Percentiles rank a stretch among this genome's conserved stretches.
phyloP scores from a whole-genome alignment of 202 grass and related monocot species.

The Carex arenaria region DNA sequence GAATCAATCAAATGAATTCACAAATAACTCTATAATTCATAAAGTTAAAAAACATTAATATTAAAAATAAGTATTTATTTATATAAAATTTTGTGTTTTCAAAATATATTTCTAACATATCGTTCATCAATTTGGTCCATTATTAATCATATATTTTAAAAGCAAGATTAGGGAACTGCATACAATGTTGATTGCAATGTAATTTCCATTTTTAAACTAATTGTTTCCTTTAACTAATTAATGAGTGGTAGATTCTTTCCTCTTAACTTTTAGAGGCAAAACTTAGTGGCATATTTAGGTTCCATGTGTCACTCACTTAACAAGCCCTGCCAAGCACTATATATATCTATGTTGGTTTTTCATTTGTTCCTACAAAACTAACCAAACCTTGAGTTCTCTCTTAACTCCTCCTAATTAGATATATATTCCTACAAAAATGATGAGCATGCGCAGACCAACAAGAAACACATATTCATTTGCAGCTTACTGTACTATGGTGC shows the following conservation, averaged over 20 bases:
- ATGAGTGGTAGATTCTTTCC: not conserved
- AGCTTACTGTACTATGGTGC: constrained; percentile 12
- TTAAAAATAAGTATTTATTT: too few relatives aligned
- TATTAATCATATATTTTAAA: not conserved
- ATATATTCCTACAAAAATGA: not conserved
- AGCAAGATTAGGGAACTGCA: not conserved
- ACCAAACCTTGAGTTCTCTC: not conserved
- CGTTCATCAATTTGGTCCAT: not conserved
- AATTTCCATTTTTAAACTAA: not conserved
- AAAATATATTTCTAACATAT: too few relatives aligned
- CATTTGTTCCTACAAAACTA: constrained; percentile 10
- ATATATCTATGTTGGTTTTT: constrained; percentile 8
- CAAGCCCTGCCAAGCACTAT: not conserved
- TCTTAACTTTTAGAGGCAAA: not conserved
- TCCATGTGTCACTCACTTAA: not conserved
- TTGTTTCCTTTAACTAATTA: not conserved
- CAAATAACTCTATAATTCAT: too few relatives aligned
- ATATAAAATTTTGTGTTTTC: too few relatives aligned
- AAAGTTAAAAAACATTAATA: too few relatives aligned
- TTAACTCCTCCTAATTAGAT: not conserved
- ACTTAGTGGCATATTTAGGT: not conserved
- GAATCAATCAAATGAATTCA: too few relatives aligned
- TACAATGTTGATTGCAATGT: not conserved
- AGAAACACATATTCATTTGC: not conserved
- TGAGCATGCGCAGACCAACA: not conserved